Percentiles rank a stretch among this genome's conserved stretches.
These are phyloP conservation scores for Verticillium nubilum DNA, from an alignment of 2,329 filamentous ascomycete genomes.

Conservation along the genomic window DNA sequence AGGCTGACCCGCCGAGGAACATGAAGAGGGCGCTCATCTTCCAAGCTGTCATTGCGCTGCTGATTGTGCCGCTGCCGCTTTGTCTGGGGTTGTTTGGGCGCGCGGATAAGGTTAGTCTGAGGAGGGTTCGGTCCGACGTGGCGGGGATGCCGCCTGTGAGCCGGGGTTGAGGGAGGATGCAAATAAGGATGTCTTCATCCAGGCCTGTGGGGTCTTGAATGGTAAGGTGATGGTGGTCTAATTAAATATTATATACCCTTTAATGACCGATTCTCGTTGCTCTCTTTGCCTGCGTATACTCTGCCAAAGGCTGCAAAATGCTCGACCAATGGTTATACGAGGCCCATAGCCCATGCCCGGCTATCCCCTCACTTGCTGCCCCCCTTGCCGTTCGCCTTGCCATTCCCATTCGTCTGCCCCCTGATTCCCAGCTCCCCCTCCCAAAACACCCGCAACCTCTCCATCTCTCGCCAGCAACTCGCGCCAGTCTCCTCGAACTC, in stretches of 20 bases:
- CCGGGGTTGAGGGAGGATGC: constrained; percentile 1
- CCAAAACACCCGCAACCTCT: constrained; percentile 64
- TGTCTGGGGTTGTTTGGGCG: constrained; percentile 66
- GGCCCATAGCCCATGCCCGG: no score
- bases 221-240: not conserved
- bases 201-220: not conserved
- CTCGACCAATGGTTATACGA: no score
- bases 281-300: no score
- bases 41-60: constrained; percentile 64
- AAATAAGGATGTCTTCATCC: not conserved
- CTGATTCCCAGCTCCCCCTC: constrained; percentile 29
- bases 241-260: no score
- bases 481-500: constrained; percentile 59
- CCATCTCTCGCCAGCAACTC: constrained; percentile 65
- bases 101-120: constrained; percentile 41
- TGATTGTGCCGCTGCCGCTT: constrained; percentile 61
- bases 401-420: not conserved
- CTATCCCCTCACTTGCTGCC: not conserved
- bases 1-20: constrained; percentile 56
- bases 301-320: no score
- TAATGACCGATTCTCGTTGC: no score
- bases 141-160: constrained; percentile 18
- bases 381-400: not conserved
- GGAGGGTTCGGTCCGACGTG: constrained; percentile 42
- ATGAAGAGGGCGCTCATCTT: constrained; percentile 77